A percentile compares a stretch with the other conserved stretches of the same genome.
These are phyloP conservation scores for Medicago ruthenica DNA, from an alignment of 306 rosid species.

Conservation along the genomic window DNA sequence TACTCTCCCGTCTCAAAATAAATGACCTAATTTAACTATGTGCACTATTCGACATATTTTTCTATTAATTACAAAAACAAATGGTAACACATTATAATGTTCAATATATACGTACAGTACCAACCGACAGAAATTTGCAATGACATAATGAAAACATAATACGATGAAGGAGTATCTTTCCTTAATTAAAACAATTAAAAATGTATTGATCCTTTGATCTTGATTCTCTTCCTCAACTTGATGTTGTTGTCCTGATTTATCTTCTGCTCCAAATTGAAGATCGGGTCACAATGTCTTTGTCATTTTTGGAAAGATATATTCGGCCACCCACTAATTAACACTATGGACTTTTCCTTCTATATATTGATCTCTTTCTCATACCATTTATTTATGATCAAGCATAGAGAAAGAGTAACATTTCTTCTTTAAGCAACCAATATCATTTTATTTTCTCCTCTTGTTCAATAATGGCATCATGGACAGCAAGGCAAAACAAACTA, in stretches of 20 bases:
- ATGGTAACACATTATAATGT: too few relatives aligned
- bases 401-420: background rate
- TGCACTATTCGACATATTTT: too few relatives aligned
- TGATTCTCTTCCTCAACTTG: constrained; percentile 60
- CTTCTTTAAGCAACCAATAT: constrained; percentile 31
- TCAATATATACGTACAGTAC: too few relatives aligned
- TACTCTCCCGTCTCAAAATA: too few relatives aligned
- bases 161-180: constrained; percentile 38
- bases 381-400: constrained; percentile 47
- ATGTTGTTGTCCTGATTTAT: constrained; percentile 44
- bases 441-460: constrained; percentile 8
- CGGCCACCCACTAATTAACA: constrained; percentile 47
- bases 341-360: constrained; percentile 50
- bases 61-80: too few relatives aligned
- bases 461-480: constrained; percentile 47
- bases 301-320: constrained; percentile 64
- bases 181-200: constrained; percentile 44
- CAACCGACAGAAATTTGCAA: constrained; percentile 26
- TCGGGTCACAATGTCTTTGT: constrained; percentile 48
- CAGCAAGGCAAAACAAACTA: constrained; percentile 64
- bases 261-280: constrained; percentile 42
- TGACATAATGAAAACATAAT: constrained; percentile 35
- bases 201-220: constrained; percentile 36
- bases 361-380: constrained; percentile 46
- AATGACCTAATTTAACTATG: too few relatives aligned